A percentile compares a stretch with the other conserved stretches of the same genome.
Conservation (phyloP, 352 stramenopile genomes). For the Sclerospora graminicola region DNA sequence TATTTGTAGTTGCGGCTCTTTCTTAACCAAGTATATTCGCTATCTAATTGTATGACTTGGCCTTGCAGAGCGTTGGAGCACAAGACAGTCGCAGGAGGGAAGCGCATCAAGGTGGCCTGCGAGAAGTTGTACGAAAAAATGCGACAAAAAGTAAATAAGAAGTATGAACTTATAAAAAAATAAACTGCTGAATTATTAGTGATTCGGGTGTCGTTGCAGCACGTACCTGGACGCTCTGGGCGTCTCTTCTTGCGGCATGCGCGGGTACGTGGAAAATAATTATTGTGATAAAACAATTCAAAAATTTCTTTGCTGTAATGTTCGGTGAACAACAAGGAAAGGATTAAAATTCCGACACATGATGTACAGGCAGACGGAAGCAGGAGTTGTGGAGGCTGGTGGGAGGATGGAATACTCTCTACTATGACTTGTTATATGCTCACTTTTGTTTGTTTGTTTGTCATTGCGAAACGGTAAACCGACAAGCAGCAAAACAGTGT, state of each 20-base stretch:
- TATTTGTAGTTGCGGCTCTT: neutral
- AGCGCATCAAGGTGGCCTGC: conserved; percentile 45
- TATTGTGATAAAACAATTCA: neutral
- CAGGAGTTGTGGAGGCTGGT: conserved; percentile 72
- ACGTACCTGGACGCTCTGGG: conserved; percentile 59
- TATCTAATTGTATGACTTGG: neutral
- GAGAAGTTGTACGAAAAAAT: conserved; percentile 31
- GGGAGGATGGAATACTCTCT: conserved; percentile 2
- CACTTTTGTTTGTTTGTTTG: conserved; percentile 1
- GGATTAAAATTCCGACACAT: conserved; percentile 55
- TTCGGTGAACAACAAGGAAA: conserved; percentile 17
- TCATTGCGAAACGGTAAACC: conserved; percentile 39
- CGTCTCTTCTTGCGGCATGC: conserved; percentile 53
- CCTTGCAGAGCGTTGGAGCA: conserved; percentile 21
- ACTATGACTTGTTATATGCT: neutral
- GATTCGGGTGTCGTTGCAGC: conserved; percentile 15
- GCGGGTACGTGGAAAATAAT: conserved; percentile 27
- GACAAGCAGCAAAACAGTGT: conserved; percentile 52
- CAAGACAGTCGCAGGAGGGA: conserved; percentile 50
- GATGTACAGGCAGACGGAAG: conserved; percentile 55
- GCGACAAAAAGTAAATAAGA: neutral
- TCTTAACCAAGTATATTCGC: neutral
- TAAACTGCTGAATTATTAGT: neutral
- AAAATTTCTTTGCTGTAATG: neutral
- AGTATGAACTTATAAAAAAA: neutral